These are phyloP conservation scores for Phytopythium helicoides DNA, from an alignment of 352 stramenopile species.

Conservation along the genomic window DNA sequence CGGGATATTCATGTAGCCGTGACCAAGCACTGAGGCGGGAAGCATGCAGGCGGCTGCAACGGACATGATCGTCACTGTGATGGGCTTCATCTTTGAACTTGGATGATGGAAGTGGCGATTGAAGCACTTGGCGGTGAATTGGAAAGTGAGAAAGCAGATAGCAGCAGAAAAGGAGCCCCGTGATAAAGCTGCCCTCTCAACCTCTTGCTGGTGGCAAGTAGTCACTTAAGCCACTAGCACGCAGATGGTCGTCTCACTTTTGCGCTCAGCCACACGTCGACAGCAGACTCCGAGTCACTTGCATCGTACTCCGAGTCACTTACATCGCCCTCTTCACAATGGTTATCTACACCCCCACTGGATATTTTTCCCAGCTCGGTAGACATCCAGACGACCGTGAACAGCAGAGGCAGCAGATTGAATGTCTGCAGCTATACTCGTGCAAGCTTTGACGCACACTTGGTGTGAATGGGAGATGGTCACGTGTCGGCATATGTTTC, in stretches of 20 bases:
- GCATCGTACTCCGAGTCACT: too few species aligned
- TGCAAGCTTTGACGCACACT: background rate
- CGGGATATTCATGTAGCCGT: constrained; percentile 9
- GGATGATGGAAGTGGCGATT: background rate
- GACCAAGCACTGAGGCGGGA: background rate
- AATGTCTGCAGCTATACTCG: background rate
- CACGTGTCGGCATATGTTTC: background rate
- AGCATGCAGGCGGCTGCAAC: background rate
- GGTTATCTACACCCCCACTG: too few species aligned
- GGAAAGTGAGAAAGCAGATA: background rate
- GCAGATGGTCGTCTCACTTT: too few species aligned
- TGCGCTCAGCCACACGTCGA: too few species aligned
- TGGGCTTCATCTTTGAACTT: background rate
- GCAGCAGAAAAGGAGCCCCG: background rate
- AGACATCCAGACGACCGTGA: too few species aligned
- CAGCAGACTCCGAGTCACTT: too few species aligned
- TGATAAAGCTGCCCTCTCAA: too few species aligned
- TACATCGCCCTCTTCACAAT: too few species aligned
- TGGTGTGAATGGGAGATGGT: background rate
- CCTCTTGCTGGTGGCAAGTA: too few species aligned
- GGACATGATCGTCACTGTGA: background rate
- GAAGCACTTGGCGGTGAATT: background rate
- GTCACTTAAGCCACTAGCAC: too few species aligned
- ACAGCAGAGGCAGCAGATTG: background rate
- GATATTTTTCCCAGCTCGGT: too few species aligned